Percentiles rank a stretch among this genome's conserved stretches.
Conservation (phyloP, 2,329 filamentous ascomycete species). For the Aspergillus glaucus region DNA sequence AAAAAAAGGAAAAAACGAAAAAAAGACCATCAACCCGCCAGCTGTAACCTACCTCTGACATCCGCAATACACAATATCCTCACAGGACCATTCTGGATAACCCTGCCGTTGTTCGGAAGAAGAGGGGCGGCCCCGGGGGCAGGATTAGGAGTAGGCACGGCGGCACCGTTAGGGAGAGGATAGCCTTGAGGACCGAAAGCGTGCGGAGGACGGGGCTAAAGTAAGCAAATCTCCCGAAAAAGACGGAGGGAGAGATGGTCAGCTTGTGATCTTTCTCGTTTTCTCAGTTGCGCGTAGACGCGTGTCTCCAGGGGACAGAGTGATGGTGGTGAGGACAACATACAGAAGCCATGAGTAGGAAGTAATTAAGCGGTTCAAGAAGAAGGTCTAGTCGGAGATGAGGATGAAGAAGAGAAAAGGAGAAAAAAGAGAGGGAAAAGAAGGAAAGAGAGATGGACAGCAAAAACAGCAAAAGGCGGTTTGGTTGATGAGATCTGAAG, state of each 20-base stretch:
- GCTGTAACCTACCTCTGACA: constrained; percentile 39
- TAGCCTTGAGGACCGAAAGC: constrained; percentile 39
- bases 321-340: constrained; percentile 19
- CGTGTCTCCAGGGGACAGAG: constrained; percentile 3
- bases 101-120: constrained; percentile 45
- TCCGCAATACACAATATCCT: constrained; percentile 47
- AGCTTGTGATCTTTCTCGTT: constrained; percentile 9
- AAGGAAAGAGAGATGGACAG: constrained; percentile 11
- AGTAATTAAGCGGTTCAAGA: constrained; percentile 7
- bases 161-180: constrained; percentile 43
- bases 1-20: not conserved
- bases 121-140: constrained; percentile 43
- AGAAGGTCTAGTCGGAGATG: constrained; percentile 5
- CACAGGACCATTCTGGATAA: constrained; percentile 43
- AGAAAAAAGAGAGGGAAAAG: constrained; percentile 9
- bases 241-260: constrained; percentile 9
- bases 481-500: constrained; percentile 3
- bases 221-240: not conserved
- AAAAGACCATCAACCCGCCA: not conserved
- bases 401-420: constrained; percentile 9
- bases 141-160: constrained; percentile 27
- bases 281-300: constrained; percentile 3
- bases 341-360: constrained; percentile 44
- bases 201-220: constrained; percentile 38
- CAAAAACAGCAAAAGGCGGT: constrained; percentile 10